These are phyloP conservation scores for Ceratocystis harringtonii DNA, from an alignment of 2,329 filamentous ascomycete species.

Conservation along the genomic window DNA sequence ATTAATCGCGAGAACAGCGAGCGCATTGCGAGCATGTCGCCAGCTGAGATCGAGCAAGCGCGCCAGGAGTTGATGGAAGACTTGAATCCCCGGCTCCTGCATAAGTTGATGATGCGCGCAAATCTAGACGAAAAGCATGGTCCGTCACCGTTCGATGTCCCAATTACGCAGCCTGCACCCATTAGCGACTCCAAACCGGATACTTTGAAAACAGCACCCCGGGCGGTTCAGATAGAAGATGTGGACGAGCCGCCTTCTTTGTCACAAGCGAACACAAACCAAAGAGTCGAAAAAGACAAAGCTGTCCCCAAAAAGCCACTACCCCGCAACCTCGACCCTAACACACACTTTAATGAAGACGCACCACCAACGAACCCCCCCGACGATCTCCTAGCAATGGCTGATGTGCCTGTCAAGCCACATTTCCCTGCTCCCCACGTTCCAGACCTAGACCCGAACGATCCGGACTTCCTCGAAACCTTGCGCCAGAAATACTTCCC, in stretches of 20 bases:
- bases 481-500: slow-evolving; percentile 93
- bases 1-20: slow-evolving; percentile 76
- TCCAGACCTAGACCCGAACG: slow-evolving; percentile 68
- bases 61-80: slow-evolving; percentile 65
- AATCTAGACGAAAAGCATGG: slow-evolving; percentile 51
- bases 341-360: slow-evolving; percentile 28
- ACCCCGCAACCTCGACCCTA: slow-evolving; percentile 18
- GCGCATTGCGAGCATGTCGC: slow-evolving; percentile 61
- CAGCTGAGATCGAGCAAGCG: slow-evolving; percentile 66
- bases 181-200: slow-evolving; percentile 2
- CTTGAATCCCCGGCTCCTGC: slow-evolving; percentile 59
- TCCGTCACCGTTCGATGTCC: slow-evolving; percentile 30
- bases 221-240: slow-evolving; percentile 26
- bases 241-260: not conserved
- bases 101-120: slow-evolving; percentile 60
- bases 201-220: slow-evolving; percentile 17
- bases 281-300: not conserved
- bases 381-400: slow-evolving; percentile 30
- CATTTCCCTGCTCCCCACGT: slow-evolving; percentile 47
- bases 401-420: slow-evolving; percentile 29
- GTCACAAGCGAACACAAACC: not conserved
- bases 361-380: slow-evolving; percentile 29
- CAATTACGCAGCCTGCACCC: slow-evolving; percentile 3
- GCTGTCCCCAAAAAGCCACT: not conserved
- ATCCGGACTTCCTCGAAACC: slow-evolving; percentile 67